phyloP scores from a whole-genome alignment of 2,329 filamentous ascomycete genomes.

The Sporothrix pallida region DNA sequence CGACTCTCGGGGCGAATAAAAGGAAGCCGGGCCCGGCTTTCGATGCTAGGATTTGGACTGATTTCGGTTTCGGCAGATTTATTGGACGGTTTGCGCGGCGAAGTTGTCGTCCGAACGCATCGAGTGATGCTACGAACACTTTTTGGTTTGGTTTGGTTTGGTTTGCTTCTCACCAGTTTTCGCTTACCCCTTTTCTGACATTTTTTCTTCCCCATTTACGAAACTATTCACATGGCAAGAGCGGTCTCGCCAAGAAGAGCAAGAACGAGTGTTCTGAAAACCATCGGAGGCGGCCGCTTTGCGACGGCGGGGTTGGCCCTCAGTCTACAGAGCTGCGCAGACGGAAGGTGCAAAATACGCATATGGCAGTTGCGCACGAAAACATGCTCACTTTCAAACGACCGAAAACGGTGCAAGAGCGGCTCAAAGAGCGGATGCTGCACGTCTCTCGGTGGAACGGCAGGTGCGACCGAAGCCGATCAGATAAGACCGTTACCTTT shows the following conservation, averaged over 20 bases:
- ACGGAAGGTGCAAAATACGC: background rate
- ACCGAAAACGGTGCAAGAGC: background rate
- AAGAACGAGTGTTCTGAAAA: background rate
- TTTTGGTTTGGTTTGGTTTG: background rate
- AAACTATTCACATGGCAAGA: background rate
- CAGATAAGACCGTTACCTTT: no score
- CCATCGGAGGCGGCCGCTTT: slow-evolving; percentile 9
- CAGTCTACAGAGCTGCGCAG: background rate
- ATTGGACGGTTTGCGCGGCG: no score
- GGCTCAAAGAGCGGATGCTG: background rate
- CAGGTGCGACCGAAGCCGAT: no score
- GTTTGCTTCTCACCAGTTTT: no score
- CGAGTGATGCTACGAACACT: no score
- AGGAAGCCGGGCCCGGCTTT: no score
- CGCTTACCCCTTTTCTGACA: background rate
- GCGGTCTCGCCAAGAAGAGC: background rate
- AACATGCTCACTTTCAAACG: background rate
- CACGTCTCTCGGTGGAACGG: no score
- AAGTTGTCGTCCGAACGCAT: no score
- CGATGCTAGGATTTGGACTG: no score
- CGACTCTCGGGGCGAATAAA: no score
- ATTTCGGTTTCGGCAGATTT: no score
- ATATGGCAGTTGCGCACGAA: background rate
- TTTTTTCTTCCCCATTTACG: background rate
- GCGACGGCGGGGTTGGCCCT: background rate